Base-by-base conservation (phyloP, 2,329 filamentous ascomycete species). In the Xylaria sp. region DNA sequence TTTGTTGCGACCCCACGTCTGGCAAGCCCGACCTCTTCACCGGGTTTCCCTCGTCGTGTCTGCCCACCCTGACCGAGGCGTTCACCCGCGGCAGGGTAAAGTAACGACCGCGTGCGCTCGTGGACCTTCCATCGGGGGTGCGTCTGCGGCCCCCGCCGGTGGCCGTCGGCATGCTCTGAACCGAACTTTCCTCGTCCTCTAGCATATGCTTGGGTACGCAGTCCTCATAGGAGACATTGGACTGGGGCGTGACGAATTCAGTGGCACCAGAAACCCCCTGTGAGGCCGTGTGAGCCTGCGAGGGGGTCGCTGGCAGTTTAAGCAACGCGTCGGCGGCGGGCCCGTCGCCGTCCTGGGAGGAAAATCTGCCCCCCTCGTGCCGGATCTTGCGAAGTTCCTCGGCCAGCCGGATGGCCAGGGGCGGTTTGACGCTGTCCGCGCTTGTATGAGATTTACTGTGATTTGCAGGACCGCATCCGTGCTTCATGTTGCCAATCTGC, bases 401-500 rank as follows among this genome's bases (percentile, higher is more conserved):
- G 7, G 63, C 63, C 46, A 69, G 48, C 22, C 66, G 63, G 16
- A 44, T 46, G 37, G 62, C 61, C 41, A 69, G 34, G 4, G 58
- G 59, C 13, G 55, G 49, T 44, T 54, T 65, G 17, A 52, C 37
- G 17, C 48, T 61, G 6, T 63, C 61, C 20, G 39, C 54, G 45
- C 48, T 55, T 5, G 46, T 43, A 34, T 56, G 48, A 3, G 45
- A 38, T 17, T 42, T 21, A 29, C 43, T 54, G 18, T 51, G 19
- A 61, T 69, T 55, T 63, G 63, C 16, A 61, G 71, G 19, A 63
- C 71, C 57, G 68, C 74, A 62, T 43, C 71, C 29, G 29, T 62
- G 66, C 53, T 70, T 72, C 56, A 72, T 65, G 2, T 52, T 61
- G 3, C 59, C 66, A n/a, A 72, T 71, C 39, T 69, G 65, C 34